phyloP scores from a whole-genome alignment of 1,139 yeast genomes.

The Debaryomyces sp. region DNA sequence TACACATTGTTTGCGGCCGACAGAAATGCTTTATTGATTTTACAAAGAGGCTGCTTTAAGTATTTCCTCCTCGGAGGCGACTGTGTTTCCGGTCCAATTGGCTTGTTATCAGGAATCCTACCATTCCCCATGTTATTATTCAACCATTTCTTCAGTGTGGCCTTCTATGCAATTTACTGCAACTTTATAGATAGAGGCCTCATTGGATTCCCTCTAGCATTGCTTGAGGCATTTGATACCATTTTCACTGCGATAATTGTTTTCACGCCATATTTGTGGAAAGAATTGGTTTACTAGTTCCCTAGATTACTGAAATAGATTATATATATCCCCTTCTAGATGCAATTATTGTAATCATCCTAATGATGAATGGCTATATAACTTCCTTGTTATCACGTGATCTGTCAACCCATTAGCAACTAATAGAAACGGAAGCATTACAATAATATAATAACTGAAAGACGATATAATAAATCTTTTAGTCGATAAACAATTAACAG shows the following conservation, averaged over 20 bases:
- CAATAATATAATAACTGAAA: not conserved
- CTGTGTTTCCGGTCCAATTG: conserved; percentile 77
- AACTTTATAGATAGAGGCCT: conserved; percentile 71
- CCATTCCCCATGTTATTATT: conserved; percentile 77
- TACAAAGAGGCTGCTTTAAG: conserved; percentile 87
- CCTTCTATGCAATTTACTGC: conserved; percentile 75
- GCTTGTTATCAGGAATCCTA: conserved; percentile 78
- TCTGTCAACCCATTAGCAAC: not conserved
- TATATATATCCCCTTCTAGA: not conserved
- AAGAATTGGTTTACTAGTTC: conserved; percentile 36
- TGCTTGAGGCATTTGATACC: conserved; percentile 69
- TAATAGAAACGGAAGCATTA: not conserved
- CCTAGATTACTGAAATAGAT: not conserved
- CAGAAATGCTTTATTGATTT: conserved; percentile 57
- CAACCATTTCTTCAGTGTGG: conserved; percentile 87
- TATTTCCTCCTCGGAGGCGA: conserved; percentile 87
- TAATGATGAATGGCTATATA: not conserved
- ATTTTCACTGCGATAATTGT: conserved; percentile 75
- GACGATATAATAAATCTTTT: not conserved
- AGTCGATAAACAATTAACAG: not conserved
- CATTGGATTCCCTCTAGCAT: conserved; percentile 69
- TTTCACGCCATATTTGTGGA: conserved; percentile 72
- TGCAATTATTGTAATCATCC: not conserved
- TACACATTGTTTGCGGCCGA: conserved; percentile 92
- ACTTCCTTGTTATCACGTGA: not conserved